Base-by-base conservation (phyloP, 148 eudicot genomes). In the Arctostaphylos glauca region DNA sequence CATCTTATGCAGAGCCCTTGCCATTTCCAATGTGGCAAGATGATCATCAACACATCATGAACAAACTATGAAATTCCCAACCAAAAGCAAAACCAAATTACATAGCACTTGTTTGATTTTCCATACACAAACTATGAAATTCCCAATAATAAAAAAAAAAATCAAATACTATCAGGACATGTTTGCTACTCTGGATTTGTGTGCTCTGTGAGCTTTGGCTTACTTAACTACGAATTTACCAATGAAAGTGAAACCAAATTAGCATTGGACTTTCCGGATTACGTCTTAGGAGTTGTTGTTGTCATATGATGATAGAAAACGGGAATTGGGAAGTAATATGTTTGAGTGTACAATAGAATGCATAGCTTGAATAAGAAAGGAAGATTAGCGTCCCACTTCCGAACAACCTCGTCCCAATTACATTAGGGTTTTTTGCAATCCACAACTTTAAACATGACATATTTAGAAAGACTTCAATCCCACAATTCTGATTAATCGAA, bases 301-400 rank as follows among this genome's bases (percentile, higher is more conserved):
- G n/a, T n/a, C n/a, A n/a, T n/a, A n/a, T n/a, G n/a, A n/a, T 31
- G 38, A 31, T 0, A 0, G 38, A 0, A 31, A 31, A 31, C 38
- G 38, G 95, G 84, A 91, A 92, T 73, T 86, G 81, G 80, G 86
- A 87, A 88, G 94, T 91, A 1, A 31, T 31, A 31, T 31, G 38
- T 31, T 31, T 31, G 38, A 31, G 38, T 31, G 38, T 31, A 31
- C 38, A 95, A 93, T 90, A 3, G 84, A 74, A 82, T 89, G 89
- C 70, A 82, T 85, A 94, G 97, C 99, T 96, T 96, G 76, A 96
- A 94, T 85, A 96, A 87, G 83, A 96, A 94, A 50, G 99, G 98
- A 4, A 96, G 93, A 88, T 90, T 89, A 84, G 82, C 48, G n/a
- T 64, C 80, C 80, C 80, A 77, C 13, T 77, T 54, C 1, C 38